Evolutionary conservation across 2,329 filamentous ascomycete genomes (phyloP).

Genomic region (Xylaria sp.): DNA sequence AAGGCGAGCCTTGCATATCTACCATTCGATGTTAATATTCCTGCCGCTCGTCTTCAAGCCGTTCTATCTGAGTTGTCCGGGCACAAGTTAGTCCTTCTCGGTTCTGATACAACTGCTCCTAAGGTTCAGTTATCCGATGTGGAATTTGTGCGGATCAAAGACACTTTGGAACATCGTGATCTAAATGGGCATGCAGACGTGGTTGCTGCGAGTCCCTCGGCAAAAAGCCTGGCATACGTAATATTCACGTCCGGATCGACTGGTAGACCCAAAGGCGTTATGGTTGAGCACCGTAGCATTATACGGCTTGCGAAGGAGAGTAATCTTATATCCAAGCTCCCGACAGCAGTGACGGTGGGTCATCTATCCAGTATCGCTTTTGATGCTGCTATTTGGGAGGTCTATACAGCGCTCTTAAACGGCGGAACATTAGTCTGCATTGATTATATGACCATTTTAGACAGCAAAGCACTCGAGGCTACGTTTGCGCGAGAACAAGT

Average conservation of each 20-base stretch:
- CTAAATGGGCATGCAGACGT: not conserved
- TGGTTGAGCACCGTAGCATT: slow-evolving; percentile 17
- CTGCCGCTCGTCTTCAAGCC: slow-evolving; percentile 3
- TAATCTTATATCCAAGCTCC: not conserved
- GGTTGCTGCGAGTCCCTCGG: not conserved
- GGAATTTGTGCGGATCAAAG: slow-evolving; percentile 7
- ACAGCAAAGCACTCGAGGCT: slow-evolving; percentile 4
- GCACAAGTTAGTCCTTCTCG: not conserved
- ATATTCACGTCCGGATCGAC: slow-evolving; percentile 21
- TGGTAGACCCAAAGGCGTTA: slow-evolving; percentile 14
- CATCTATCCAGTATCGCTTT: slow-evolving; percentile 20
- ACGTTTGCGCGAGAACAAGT: slow-evolving; percentile 13
- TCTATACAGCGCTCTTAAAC: slow-evolving; percentile 12
- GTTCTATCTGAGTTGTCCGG: slow-evolving; percentile 6
- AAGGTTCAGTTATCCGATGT: not conserved
- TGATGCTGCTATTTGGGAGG: slow-evolving; percentile 17
- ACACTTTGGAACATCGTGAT: slow-evolving; percentile 2
- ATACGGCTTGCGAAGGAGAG: slow-evolving; percentile 10
- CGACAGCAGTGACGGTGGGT: not conserved
- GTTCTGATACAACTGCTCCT: not conserved
- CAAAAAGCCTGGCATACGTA: slow-evolving; percentile 17
- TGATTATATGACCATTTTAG: slow-evolving; percentile 16
- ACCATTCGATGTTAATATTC: slow-evolving; percentile 5
- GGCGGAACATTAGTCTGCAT: slow-evolving; percentile 16
- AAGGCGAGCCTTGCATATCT: slow-evolving; percentile 19